A percentile compares a stretch with the other conserved stretches of the same genome.
phyloP scores from a whole-genome alignment of 2,329 filamentous ascomycete genomes.

The Eurotiales sp. region DNA sequence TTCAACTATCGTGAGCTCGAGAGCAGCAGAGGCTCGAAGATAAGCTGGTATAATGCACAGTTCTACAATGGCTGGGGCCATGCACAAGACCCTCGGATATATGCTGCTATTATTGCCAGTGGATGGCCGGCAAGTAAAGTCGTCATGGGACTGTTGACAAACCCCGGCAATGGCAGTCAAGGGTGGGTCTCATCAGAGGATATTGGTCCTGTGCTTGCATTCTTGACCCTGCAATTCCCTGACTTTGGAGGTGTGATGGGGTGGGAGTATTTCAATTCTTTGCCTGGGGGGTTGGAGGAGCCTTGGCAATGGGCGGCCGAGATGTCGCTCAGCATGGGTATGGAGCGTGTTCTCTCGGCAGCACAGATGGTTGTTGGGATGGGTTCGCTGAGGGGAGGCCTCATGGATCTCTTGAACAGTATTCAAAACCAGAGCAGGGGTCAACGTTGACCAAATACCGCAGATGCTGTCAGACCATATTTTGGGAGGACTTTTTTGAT shows the following conservation, averaged over 20 bases:
- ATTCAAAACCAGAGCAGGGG: slow-evolving; percentile 26
- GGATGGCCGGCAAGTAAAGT: slow-evolving; percentile 73
- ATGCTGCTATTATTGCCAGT: slow-evolving; percentile 39
- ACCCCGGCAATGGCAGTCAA: slow-evolving; percentile 64
- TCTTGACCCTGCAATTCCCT: slow-evolving; percentile 58
- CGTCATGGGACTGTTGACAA: slow-evolving; percentile 77
- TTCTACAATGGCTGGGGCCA: slow-evolving; percentile 91
- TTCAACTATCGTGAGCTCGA: slow-evolving; percentile 78
- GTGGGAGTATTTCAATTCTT: slow-evolving; percentile 90
- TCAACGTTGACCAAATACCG: not conserved
- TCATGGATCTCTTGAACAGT: slow-evolving; percentile 27
- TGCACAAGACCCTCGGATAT: slow-evolving; percentile 48
- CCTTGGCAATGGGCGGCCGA: slow-evolving; percentile 77
- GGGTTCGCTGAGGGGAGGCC: slow-evolving; percentile 27
- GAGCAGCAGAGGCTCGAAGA: slow-evolving; percentile 58
- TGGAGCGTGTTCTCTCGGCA: slow-evolving; percentile 36
- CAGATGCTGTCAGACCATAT: not conserved
- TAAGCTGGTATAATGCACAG: slow-evolving; percentile 85
- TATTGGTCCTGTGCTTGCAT: slow-evolving; percentile 55
- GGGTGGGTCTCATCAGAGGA: slow-evolving; percentile 60
- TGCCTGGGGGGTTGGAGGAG: slow-evolving; percentile 58
- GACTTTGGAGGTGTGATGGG: slow-evolving; percentile 85
- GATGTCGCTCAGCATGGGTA: slow-evolving; percentile 54
- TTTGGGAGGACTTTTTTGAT: not conserved
- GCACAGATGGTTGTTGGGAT: slow-evolving; percentile 27